Percentiles rank a stretch among this genome's conserved stretches.
phyloP scores from a whole-genome alignment of 2,329 filamentous ascomycete genomes.

The Xylariaceae sp. region DNA sequence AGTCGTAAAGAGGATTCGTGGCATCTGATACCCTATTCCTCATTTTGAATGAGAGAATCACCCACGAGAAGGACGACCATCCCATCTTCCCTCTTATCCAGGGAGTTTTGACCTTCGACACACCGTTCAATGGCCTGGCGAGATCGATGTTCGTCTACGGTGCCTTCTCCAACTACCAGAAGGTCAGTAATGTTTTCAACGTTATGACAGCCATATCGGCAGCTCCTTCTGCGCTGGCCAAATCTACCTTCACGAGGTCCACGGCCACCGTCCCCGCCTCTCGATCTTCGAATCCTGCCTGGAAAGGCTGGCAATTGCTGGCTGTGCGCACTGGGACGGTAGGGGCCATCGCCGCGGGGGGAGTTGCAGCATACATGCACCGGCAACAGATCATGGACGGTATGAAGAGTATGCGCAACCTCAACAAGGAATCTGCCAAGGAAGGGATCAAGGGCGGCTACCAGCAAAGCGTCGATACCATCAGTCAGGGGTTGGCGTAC shows the following conservation, averaged over 20 bases:
- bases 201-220: conserved; percentile 51
- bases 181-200: conserved; percentile 52
- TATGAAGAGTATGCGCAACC: conserved; percentile 40
- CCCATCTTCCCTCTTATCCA: conserved; percentile 77
- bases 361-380: conserved; percentile 76
- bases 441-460: conserved; percentile 34
- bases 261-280: conserved; percentile 14
- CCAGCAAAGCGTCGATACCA: conserved; percentile 42
- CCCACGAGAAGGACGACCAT: conserved; percentile 26
- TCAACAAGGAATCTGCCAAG: conserved; percentile 43
- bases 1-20: conserved; percentile 71
- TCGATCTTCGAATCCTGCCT: conserved; percentile 33
- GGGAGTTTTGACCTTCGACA: conserved; percentile 79
- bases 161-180: conserved; percentile 56
- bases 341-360: conserved; percentile 74
- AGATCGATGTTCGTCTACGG: conserved; percentile 58
- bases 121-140: conserved; percentile 68
- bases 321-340: conserved; percentile 80
- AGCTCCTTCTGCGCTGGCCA: conserved; percentile 39
- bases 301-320: conserved; percentile 56
- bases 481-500: conserved; percentile 52
- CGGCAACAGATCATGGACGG: conserved; percentile 60
- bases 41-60: conserved; percentile 59
- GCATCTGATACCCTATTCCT: conserved; percentile 76
- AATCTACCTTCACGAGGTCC: conserved; percentile 30